Percentiles rank a stretch among this genome's conserved stretches.
These are phyloP conservation scores for Paramecium bursaria DNA, from an alignment of 73 alveolate genomes.

Conservation along the genomic window DNA sequence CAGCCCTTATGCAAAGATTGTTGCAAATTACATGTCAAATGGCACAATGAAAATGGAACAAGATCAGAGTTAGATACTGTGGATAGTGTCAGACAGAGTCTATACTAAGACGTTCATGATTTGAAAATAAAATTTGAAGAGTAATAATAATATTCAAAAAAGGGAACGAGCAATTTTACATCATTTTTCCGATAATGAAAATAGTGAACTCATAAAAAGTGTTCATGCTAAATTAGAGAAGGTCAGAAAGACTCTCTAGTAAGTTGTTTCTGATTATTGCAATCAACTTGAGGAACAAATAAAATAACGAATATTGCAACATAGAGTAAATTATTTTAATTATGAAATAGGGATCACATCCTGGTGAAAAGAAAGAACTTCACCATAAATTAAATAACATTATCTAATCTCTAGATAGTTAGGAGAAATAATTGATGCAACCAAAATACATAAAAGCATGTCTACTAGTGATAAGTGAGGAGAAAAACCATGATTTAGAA, in stretches of 20 bases:
- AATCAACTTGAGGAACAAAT: conserved; percentile 18
- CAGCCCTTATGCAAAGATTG: conserved; percentile 53
- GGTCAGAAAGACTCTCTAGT: conserved; percentile 5
- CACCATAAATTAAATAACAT: conserved; percentile 22
- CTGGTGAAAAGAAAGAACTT: conserved; percentile 46
- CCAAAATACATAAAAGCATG: conserved; percentile 47
- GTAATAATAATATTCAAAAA: background rate
- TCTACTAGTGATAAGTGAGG: conserved; percentile 35
- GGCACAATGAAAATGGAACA: conserved; percentile 37
- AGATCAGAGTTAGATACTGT: conserved; percentile 20
- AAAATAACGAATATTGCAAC: conserved; percentile 1
- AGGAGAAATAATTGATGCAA: background rate
- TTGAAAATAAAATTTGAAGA: conserved; percentile 27
- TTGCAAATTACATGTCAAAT: conserved; percentile 31
- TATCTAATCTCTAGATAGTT: background rate
- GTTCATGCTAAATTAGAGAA: conserved; percentile 29
- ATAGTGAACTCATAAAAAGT: conserved; percentile 4
- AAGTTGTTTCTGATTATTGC: conserved; percentile 21
- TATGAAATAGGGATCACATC: conserved; percentile 10
- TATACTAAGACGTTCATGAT: conserved; percentile 10
- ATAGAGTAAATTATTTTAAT: background rate
- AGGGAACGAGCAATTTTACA: conserved; percentile 47
- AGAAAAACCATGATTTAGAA: conserved; percentile 48
- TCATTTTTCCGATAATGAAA: conserved; percentile 46
- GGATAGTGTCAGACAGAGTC: conserved; percentile 19